Base-by-base conservation (phyloP, 2,329 filamentous ascomycete genomes). In the Cyphellophora attinorum region DNA sequence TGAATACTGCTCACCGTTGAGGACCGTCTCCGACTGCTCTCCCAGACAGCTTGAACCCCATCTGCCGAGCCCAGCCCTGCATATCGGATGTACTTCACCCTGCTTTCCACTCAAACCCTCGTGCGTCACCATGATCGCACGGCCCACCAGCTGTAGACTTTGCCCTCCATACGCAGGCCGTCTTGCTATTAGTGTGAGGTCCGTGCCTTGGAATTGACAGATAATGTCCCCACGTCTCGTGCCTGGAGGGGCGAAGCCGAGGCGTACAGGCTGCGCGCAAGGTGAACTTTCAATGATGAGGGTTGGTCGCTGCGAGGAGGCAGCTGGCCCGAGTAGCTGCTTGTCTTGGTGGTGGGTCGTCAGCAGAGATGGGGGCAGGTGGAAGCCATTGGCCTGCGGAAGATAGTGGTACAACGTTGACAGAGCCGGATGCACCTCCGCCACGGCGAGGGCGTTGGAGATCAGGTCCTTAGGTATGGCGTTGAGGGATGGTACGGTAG, bases 161-260 rank as follows among this genome's bases (percentile, higher is more conserved):
- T 16, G 15, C 13, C 13, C 17, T 13, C 40, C 40, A 10, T 30
- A 29, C 14, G 29, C 37, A 8, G 37, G 27, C 10, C 40, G 34
- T 11, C 45, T 32, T 19, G 40, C 41, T 14, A 48, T 35, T n/a
- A 48, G 29, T 6, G 45, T 39, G 6, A 38, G 27, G 15, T 46
- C 43, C 12, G 45, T 30, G 3, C 43, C 43, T 11, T 18, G 16
- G 30, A 46, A 46, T 25, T 48, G 45, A 25, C 38, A 35, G 16
- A 48, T 30, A 17, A 41, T 18, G 29, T 48, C 45, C 11, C 43
- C 45, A 5, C 30, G 32, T 6, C 38, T 37, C 2, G 34, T 38
- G 16, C 42, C 35, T 17, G 41, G 41, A 29, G 43, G 46, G 10
- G 45, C 43, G 31, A 48, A 48, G 10, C 45, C 45, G 6, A 46